These are phyloP conservation scores for Sedum album DNA, from an alignment of 164 flowering plant genomes.

Conservation along the genomic window DNA sequence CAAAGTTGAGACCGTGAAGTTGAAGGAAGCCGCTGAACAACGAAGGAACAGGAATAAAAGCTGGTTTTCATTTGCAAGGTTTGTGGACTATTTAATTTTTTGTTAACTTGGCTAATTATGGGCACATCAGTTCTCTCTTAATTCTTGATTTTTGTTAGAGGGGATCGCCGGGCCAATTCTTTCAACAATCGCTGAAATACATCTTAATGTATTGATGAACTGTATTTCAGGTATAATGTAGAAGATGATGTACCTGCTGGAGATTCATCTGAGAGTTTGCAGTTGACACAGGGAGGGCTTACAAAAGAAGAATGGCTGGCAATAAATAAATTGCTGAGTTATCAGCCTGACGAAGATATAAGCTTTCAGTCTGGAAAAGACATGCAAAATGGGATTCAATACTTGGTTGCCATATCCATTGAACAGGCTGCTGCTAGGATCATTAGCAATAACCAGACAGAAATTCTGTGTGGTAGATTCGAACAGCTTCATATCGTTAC, in stretches of 20 bases:
- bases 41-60: slow-evolving; percentile 45
- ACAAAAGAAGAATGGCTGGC: slow-evolving; percentile 97
- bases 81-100: slow-evolving; percentile 15
- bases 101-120: background rate
- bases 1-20: slow-evolving; percentile 79
- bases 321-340: slow-evolving; percentile 78
- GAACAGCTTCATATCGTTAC: slow-evolving; percentile 78
- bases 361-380: slow-evolving; percentile 51
- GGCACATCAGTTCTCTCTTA: background rate
- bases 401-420: slow-evolving; percentile 59
- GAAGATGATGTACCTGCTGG: slow-evolving; percentile 32
- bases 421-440: slow-evolving; percentile 84
- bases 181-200: background rate
- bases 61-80: slow-evolving; percentile 94
- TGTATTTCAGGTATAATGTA: slow-evolving; percentile 40
- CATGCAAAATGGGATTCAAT: slow-evolving; percentile 58
- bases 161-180: background rate
- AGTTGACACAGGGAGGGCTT: slow-evolving; percentile 43
- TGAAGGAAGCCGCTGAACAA: slow-evolving; percentile 80
- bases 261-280: slow-evolving; percentile 37
- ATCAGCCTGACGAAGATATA: slow-evolving; percentile 73
- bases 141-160: background rate
- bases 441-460: slow-evolving; percentile 46
- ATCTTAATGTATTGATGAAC: background rate
- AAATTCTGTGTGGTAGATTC: slow-evolving; percentile 88